Base-by-base conservation (phyloP, 345 rosid species). In the Crucihimalaya himalaica region DNA sequence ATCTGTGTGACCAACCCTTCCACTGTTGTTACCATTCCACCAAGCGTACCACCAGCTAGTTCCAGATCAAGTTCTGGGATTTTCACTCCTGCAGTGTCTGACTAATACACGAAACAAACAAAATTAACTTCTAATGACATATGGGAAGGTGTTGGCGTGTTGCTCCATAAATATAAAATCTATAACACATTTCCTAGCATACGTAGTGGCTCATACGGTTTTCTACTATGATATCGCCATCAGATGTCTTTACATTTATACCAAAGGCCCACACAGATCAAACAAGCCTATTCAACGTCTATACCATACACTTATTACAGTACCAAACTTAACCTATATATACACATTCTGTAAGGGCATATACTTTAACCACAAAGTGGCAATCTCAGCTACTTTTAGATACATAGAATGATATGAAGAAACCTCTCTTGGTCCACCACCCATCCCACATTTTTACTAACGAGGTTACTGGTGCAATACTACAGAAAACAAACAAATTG, bases 11-110 rank as follows among this genome's bases (percentile, higher is more conserved):
- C 85, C 79, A 94, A 83, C 31, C 97, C 98, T 79, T 94, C 97
- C 31, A 94, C 97, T 27, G 98, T 94, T 35, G 97, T 91, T 45
- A 91, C 96, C 53, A 89, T 25, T 73, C 96, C 98, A 59, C 98
- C 98, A 37, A 91, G 81, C 35, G 98, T 89, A 53, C 96, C 98
- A 83, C 97, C 87, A 0, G 81, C 85, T 75, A 94, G 82, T 83
- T 91, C 96, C 84, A 94, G 82, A 52, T 89, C 98, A 48, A 94
- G 89, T 83, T 91, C 96, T 32, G 97, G 97, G 69, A 94, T 78
- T 66, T 29, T 78, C 45, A 94, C 89, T 68, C 95, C 78, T 12
- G 96, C 96, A 55, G 96, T 87, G 79, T 94, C 97, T 6, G 98
- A 94, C 96, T 94, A 84, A 66, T 40, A 79, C 57, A 84, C 18